phyloP scores from a whole-genome alignment of 805 yeast genomes.

The Starmerella riodocensis region DNA sequence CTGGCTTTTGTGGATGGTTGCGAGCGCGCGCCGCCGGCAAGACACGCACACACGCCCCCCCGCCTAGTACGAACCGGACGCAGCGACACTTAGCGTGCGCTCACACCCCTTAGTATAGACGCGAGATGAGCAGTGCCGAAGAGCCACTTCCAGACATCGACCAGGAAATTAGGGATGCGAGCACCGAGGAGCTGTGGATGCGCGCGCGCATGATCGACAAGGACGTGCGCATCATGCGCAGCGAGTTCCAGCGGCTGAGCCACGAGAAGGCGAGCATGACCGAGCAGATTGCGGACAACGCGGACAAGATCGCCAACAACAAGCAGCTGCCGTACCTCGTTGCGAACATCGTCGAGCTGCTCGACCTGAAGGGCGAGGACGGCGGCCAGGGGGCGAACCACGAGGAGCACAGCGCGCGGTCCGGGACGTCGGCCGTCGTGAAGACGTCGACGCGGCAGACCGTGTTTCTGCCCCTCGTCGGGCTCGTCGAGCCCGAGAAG shows the following conservation, averaged over 20 bases:
- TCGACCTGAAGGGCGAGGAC: conserved; percentile 70
- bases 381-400: conserved; percentile 88
- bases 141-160: conserved; percentile 46
- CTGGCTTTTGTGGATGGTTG: no score
- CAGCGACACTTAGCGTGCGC: no score
- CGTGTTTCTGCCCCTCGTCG: conserved; percentile 87
- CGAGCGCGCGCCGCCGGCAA: no score
- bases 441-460: conserved; percentile 97
- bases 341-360: conserved; percentile 88
- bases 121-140: no score
- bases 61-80: no score
- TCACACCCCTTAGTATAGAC: no score
- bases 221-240: conserved; percentile 86
- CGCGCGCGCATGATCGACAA: conserved; percentile 82
- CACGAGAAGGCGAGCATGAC: conserved; percentile 90
- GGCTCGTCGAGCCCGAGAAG: conserved; percentile 81
- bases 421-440: conserved; percentile 95
- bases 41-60: no score
- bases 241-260: conserved; percentile 76
- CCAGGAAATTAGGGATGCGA: conserved; percentile 62
- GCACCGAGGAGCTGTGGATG: conserved; percentile 72
- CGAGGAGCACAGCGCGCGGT: conserved; percentile 78
- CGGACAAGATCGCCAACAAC: conserved; percentile 89
- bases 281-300: conserved; percentile 88
- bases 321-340: conserved; percentile 91